phyloP scores from a whole-genome alignment of 257 asterid species.

The Agastache rugosa region DNA sequence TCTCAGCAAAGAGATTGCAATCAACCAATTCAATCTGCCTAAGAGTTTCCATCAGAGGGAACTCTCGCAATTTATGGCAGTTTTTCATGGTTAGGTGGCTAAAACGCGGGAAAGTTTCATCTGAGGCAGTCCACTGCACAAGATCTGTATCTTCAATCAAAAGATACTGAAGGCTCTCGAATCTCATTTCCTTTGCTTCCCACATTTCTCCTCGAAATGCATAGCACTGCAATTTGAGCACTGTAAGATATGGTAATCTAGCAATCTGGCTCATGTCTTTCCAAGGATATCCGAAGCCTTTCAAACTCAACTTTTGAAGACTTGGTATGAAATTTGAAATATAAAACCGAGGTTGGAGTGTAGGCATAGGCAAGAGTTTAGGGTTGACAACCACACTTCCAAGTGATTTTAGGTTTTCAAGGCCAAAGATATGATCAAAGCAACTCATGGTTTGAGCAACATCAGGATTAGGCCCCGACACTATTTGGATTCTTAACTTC shows the following conservation, averaged over 20 bases:
- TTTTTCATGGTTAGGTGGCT: conserved; percentile 3
- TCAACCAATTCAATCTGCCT: conserved; percentile 8
- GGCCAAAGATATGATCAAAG: neutral
- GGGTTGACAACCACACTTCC: neutral
- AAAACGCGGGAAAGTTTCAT: neutral
- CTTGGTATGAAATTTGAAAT: neutral
- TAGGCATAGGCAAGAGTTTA: neutral
- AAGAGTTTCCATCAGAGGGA: neutral
- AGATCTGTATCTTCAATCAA: conserved; percentile 14
- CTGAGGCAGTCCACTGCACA: neutral
- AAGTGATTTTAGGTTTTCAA: neutral
- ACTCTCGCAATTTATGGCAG: conserved; percentile 20
- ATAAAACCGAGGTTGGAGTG: neutral
- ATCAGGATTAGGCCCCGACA: neutral
- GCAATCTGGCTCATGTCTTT: neutral
- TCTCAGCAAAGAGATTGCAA: conserved; percentile 17
- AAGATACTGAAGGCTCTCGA: neutral
- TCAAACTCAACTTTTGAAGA: neutral
- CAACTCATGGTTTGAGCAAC: neutral
- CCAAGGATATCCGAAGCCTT: neutral
- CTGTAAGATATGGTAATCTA: neutral
- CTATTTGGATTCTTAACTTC: neutral
- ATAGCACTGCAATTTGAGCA: neutral
- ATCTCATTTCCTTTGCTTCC: neutral
- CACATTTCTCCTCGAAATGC: conserved; percentile 14